Evolutionary conservation across 116 monocot species (phyloP), one percentile per base, ranked within the genome.

Genomic region (Zostera marina): DNA sequence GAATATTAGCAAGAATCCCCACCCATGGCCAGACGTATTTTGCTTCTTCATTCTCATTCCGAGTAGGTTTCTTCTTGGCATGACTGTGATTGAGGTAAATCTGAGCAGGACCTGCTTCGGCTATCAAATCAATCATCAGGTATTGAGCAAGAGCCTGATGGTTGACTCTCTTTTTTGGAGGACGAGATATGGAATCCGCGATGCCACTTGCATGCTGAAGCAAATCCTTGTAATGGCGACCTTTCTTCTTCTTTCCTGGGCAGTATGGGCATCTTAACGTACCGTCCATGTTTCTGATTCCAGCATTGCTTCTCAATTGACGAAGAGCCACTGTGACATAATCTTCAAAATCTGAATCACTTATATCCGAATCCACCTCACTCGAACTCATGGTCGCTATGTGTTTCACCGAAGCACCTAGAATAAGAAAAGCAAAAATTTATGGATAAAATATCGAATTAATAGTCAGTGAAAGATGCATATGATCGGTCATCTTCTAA

Each of bases 121-220:
- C 48, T 41, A 44, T 47, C 24, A 68, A 57, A 48, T 82, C 75
- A 0, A 44, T 56, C 19, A 40, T 63, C 26, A 81, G 63, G 67
- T 56, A 73, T 9, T 60, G 44, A n/a, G 73, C 79, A 40, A 83
- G 65, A 44, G 83, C 83, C 5, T 59, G 70, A 57, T 83, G 83
- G 23, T 63, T 22, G 23, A 79, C 83, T 23, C 67, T 65, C 67
- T 51, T 53, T 23, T 69, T 70, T 3, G 55, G 67, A 11, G 54
- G 44, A 16, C 64, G 38, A 22, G 66, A 21, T 7, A 2, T 15
- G 11, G 80, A 78, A 8, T 74, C 47, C 42, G 83, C 72, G 0
- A 92, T 48, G 43, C 83, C 87, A 0, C 54, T 70, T 13, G 92
- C 78, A 72, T 92, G 92, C 44, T 92, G 92, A 60, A 83, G 73